Base-by-base conservation (phyloP, 148 eudicot species). In the Limonium bicolor region DNA sequence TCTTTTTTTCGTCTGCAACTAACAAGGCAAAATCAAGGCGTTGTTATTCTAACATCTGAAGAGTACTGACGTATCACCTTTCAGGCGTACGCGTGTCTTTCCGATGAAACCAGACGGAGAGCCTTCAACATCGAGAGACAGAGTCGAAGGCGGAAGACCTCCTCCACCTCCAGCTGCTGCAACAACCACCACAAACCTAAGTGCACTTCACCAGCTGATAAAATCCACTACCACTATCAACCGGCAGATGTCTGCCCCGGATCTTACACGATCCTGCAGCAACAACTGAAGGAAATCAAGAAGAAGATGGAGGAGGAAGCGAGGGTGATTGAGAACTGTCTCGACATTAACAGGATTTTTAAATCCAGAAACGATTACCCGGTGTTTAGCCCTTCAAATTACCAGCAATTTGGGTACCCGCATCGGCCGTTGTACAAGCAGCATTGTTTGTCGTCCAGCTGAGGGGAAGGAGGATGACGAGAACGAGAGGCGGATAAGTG, bases 81-180 rank as follows among this genome's bases (percentile, higher is more conserved):
- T 42, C 76, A 85, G 95, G 96, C 96, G 54, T 81, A 77, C 46
- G 65, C 48, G 26, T 81, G 83, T 37, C 64, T 86, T 18, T 69
- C 71, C 1, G 74, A 75, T 32, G 58, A 63, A 21, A 32, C 64
- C 51, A 74, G 48, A 53, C 63, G 93, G 51, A 60, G 51, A 41
- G 63, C 58, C 4, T 81, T 86, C 61, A 66, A 81, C 63, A 42
- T 67, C 39, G 76, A 72, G 28, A 72, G 81, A 24, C 22, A 18
- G 46, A n/a, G n/a, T n/a, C n/a, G n/a, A 74, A 45, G 14, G 72
- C 52, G 60, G 64, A 29, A 29, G 36, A 20, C 27, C 22, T 33
- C 42, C n/a, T n/a, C n/a, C n/a, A 32, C 15, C 1, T 41, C 19
- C 7, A 24, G 11, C 42, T 18, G 27, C 1, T 43, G 48, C 48